These are phyloP conservation scores for Helicocarpus griseus DNA, from an alignment of 2,329 filamentous ascomycete genomes.

Conservation along the genomic window DNA sequence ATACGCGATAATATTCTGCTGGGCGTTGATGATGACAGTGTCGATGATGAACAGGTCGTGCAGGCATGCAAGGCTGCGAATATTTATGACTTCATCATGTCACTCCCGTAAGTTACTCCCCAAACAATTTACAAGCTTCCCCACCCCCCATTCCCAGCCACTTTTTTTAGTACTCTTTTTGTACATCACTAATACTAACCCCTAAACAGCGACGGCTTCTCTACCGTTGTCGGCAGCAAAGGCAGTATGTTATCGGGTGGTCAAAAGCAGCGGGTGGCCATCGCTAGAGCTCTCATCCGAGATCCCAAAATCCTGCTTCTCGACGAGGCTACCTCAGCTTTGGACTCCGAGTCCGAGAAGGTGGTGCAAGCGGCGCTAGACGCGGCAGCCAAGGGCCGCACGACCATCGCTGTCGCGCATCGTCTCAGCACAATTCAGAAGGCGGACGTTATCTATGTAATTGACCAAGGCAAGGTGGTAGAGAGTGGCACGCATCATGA, in stretches of 20 bases:
- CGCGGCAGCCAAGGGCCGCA: conserved; percentile 70
- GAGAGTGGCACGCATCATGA: conserved; percentile 74
- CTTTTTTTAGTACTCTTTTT: not conserved
- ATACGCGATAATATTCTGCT: conserved; percentile 86
- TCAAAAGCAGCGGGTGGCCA: conserved; percentile 90
- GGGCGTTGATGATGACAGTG: conserved; percentile 56
- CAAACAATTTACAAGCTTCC: too few species aligned
- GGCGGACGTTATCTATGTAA: conserved; percentile 92
- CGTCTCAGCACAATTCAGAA: conserved; percentile 87
- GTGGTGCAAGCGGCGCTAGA: conserved; percentile 63
- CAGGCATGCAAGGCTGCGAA: conserved; percentile 82
- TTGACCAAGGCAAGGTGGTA: conserved; percentile 77
- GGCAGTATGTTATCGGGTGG: conserved; percentile 78
- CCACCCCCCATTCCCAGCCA: not conserved
- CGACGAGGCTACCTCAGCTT: conserved; percentile 60
- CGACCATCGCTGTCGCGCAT: conserved; percentile 91
- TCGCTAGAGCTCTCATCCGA: conserved; percentile 82
- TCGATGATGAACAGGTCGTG: conserved; percentile 62
- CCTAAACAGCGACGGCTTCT: conserved; percentile 57
- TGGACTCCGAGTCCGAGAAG: conserved; percentile 42
- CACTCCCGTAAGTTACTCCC: conserved; percentile 50
- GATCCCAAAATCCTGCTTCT: conserved; percentile 79
- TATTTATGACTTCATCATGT: conserved; percentile 81
- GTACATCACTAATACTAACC: conserved; percentile 18
- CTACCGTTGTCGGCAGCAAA: conserved; percentile 77